Evolutionary conservation across 345 rosid species (phyloP).

Genomic region (Lumnitzera littorea): DNA sequence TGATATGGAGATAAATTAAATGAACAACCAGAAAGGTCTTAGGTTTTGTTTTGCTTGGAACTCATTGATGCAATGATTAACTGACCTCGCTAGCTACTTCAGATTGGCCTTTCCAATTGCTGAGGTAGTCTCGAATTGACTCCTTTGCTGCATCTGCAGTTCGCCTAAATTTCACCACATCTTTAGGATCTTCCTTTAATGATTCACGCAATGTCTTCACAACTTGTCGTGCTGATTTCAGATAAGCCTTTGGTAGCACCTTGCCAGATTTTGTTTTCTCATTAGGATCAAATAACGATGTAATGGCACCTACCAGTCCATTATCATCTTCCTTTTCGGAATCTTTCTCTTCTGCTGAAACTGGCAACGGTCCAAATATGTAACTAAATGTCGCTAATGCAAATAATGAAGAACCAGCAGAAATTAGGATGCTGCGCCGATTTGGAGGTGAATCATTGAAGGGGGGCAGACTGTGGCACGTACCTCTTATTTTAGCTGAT

Average conservation of each 20-base stretch:
- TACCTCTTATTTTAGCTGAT: conserved; percentile 27
- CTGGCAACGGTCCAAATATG: conserved; percentile 20
- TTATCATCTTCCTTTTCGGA: conserved; percentile 27
- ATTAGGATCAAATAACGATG: conserved; percentile 66
- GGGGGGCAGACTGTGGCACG: conserved; percentile 10
- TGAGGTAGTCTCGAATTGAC: conserved; percentile 71
- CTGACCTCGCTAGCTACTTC: conserved; percentile 45
- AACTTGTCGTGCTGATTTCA: conserved; percentile 79
- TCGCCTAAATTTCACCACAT: conserved; percentile 58
- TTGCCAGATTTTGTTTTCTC: conserved; percentile 75
- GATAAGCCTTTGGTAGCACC: conserved; percentile 77
- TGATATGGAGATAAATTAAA: background rate
- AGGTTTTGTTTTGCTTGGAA: background rate
- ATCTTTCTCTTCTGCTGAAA: conserved; percentile 27
- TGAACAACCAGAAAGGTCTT: background rate
- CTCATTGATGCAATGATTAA: background rate
- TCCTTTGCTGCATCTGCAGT: conserved; percentile 91
- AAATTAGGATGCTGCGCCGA: conserved; percentile 29
- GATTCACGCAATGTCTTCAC: conserved; percentile 78
- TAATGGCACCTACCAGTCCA: conserved; percentile 55
- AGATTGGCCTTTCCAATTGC: conserved; percentile 72
- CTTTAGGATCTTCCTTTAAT: conserved; percentile 66
- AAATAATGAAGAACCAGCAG: conserved; percentile 21
- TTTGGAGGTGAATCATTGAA: conserved; percentile 14
- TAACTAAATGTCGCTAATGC: conserved; percentile 22